Percentiles rank a stretch among this genome's conserved stretches.
phyloP scores from a whole-genome alignment of 768 basidiomycete species.

The Podaxis rugospora region DNA sequence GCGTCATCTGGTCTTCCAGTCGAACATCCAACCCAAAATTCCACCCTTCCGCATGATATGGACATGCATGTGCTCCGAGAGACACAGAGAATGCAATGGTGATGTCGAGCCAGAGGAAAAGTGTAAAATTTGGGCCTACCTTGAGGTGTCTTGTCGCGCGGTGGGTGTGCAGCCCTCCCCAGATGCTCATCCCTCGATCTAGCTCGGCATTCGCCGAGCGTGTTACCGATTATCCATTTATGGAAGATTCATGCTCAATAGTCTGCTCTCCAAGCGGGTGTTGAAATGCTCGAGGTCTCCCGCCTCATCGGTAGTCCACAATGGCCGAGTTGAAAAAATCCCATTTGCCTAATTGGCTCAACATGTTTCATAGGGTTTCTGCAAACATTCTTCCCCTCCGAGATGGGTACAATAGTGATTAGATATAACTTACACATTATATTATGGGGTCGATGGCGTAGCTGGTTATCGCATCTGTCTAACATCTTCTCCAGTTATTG shows the following conservation, averaged over 20 bases:
- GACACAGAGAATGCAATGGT: not conserved
- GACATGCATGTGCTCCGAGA: not conserved
- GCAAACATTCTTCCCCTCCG: too few species aligned
- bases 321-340: too few species aligned
- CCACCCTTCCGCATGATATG: conserved; percentile 11
- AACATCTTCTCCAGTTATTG: conserved; percentile 33
- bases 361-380: too few species aligned
- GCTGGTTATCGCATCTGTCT: conserved; percentile 85
- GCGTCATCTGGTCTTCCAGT: conserved; percentile 31
- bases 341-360: too few species aligned
- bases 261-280: too few species aligned
- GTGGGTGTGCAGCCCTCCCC: conserved; percentile 8
- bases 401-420: too few species aligned
- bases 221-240: not conserved
- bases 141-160: conserved; percentile 15
- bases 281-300: too few species aligned
- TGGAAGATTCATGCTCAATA: not conserved
- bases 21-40: conserved; percentile 38
- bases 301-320: too few species aligned
- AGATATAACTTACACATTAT: too few species aligned
- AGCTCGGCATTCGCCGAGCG: conserved; percentile 4
- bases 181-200: conserved; percentile 9
- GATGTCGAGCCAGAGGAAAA: not conserved
- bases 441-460: conserved; percentile 57
- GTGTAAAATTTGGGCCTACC: conserved; percentile 14